Evolutionary conservation across 305 asterid genomes (phyloP).

Genomic region (Fraxinus dipetala): DNA sequence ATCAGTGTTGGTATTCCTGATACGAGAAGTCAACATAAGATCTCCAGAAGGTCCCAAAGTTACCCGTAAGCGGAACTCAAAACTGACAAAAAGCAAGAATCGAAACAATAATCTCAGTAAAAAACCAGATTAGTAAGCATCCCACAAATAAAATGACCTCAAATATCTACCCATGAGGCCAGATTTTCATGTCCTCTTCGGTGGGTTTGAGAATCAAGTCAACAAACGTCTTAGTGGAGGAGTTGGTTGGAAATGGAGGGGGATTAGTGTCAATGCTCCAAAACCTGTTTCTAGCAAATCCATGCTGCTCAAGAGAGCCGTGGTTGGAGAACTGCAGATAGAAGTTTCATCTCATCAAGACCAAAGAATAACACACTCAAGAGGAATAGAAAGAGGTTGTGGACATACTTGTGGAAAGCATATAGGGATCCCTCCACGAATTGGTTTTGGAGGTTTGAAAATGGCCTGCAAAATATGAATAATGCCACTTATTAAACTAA

Average conservation of each 20-base stretch:
- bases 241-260: slow-evolving; percentile 61
- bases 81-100: slow-evolving; percentile 39
- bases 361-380: slow-evolving; percentile 10
- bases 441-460: slow-evolving; percentile 82
- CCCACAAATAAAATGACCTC: slow-evolving; percentile 8
- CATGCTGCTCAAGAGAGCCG: slow-evolving; percentile 80
- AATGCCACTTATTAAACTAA: background rate
- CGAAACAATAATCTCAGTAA: background rate
- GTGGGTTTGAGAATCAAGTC: slow-evolving; percentile 85
- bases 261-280: slow-evolving; percentile 82
- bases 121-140: slow-evolving; percentile 15
- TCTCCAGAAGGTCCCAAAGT: slow-evolving; percentile 85
- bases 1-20: slow-evolving; percentile 82
- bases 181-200: slow-evolving; percentile 74
- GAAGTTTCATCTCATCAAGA: slow-evolving; percentile 26
- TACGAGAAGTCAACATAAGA: slow-evolving; percentile 86
- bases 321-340: slow-evolving; percentile 68
- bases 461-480: slow-evolving; percentile 47
- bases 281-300: slow-evolving; percentile 89
- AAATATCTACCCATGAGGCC: slow-evolving; percentile 73
- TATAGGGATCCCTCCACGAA: slow-evolving; percentile 98
- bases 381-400: slow-evolving; percentile 23
- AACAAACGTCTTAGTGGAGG: slow-evolving; percentile 59
- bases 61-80: slow-evolving; percentile 86
- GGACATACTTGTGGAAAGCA: slow-evolving; percentile 86